These are phyloP conservation scores for Acacia confusa DNA, from an alignment of 306 rosid species.

Conservation along the genomic window DNA sequence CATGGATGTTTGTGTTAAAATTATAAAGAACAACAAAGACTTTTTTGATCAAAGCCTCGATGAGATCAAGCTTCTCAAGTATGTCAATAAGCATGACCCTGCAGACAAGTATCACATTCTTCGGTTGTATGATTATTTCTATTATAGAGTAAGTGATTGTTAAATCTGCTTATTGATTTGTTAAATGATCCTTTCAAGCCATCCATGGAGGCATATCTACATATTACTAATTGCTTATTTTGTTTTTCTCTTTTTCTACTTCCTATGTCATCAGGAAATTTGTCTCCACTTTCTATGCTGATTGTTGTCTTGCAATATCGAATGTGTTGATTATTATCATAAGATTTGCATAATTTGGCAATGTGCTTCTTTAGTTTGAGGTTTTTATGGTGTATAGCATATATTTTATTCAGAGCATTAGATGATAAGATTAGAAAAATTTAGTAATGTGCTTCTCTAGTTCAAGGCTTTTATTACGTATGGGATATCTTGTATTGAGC, in stretches of 20 bases:
- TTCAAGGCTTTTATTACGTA: background rate
- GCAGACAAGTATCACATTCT: constrained; percentile 85
- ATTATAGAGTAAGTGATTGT: constrained; percentile 71
- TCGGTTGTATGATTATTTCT: constrained; percentile 84
- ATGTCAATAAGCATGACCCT: constrained; percentile 87
- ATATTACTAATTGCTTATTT: background rate
- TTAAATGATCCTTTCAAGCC: constrained; percentile 4
- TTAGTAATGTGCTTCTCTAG: background rate
- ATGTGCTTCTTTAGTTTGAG: background rate
- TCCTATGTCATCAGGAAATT: background rate
- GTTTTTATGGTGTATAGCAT: background rate
- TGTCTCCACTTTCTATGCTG: background rate
- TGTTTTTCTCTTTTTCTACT: background rate
- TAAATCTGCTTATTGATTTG: constrained; percentile 6
- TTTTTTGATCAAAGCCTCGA: constrained; percentile 94
- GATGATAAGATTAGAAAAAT: background rate
- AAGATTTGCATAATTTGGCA: background rate
- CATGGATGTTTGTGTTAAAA: constrained; percentile 90
- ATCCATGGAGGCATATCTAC: background rate
- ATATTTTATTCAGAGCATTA: background rate
- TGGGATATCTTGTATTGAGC: background rate
- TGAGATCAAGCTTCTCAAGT: constrained; percentile 93
- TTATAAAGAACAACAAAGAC: constrained; percentile 94
- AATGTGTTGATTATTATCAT: background rate
- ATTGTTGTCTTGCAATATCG: background rate